Conservation (phyloP, 768 basidiomycete species). For the Pleurotus platypus region DNA sequence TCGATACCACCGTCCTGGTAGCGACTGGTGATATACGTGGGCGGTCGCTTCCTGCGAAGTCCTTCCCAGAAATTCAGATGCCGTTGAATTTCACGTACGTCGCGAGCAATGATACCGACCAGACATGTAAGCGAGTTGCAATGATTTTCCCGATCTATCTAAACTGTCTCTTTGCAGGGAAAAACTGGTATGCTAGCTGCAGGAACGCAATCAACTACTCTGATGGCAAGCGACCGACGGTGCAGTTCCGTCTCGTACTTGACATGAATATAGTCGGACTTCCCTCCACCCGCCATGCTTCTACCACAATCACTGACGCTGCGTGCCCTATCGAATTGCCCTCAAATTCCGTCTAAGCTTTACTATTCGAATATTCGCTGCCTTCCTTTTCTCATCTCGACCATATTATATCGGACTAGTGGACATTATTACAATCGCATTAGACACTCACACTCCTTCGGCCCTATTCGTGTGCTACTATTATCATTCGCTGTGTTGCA, state of each 20-base stretch:
- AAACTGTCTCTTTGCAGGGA: constrained; percentile 40
- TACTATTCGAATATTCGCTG: neutral
- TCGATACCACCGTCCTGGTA: constrained; percentile 59
- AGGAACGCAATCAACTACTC: constrained; percentile 49
- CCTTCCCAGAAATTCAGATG: constrained; percentile 59
- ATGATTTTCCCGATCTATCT: neutral
- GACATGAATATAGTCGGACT: constrained; percentile 72
- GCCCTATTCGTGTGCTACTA: neutral
- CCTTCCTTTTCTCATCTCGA: neutral
- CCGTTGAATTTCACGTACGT: constrained; percentile 85
- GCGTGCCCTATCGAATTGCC: constrained; percentile 70
- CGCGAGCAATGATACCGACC: constrained; percentile 75
- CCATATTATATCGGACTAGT: neutral
- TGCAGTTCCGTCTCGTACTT: constrained; percentile 64
- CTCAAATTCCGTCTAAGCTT: constrained; percentile 41
- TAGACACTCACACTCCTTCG: neutral
- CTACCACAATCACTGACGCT: constrained; percentile 56
- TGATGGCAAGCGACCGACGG: constrained; percentile 50
- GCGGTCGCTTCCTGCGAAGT: constrained; percentile 61
- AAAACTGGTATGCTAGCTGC: constrained; percentile 76
- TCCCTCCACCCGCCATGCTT: constrained; percentile 43
- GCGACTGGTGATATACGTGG: constrained; percentile 62
- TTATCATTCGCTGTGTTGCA: too few species aligned
- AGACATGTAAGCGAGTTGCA: constrained; percentile 56
- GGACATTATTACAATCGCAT: neutral